phyloP scores from a whole-genome alignment of 192 early-diverging fungal species.

The Coemansia sp. region DNA sequence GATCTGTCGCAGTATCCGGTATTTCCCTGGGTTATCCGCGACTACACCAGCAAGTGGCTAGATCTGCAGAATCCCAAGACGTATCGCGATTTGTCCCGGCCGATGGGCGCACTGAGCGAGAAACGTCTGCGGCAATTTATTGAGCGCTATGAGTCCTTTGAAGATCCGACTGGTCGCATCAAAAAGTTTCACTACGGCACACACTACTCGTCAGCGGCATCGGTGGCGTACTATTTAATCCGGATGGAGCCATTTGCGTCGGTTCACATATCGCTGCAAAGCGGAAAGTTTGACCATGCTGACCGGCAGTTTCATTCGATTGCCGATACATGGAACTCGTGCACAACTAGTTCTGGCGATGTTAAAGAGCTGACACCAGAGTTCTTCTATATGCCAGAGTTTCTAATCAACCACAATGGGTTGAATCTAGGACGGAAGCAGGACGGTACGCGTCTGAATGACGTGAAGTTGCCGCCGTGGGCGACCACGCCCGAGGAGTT shows the following conservation, averaged over 20 bases:
- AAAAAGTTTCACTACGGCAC: constrained; percentile 91
- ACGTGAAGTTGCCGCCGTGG: constrained; percentile 86
- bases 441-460: constrained; percentile 56
- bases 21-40: constrained; percentile 89
- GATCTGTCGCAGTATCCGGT: constrained; percentile 97
- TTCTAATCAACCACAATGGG: constrained; percentile 72
- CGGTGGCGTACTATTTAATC: constrained; percentile 85
- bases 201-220: constrained; percentile 92
- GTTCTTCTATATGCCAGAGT: constrained; percentile 94
- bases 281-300: constrained; percentile 82
- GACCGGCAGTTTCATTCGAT: constrained; percentile 80
- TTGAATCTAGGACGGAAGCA: constrained; percentile 65
- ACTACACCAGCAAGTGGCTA: constrained; percentile 75
- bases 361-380: constrained; percentile 95
- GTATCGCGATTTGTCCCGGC: constrained; percentile 87
- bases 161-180: constrained; percentile 60
- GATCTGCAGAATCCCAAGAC: constrained; percentile 74
- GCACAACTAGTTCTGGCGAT: constrained; percentile 72
- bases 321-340: constrained; percentile 72
- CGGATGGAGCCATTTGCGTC: constrained; percentile 87
- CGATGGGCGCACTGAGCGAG: constrained; percentile 83
- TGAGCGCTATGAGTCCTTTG: constrained; percentile 62
- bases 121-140: constrained; percentile 43
- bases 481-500: constrained; percentile 79
- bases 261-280: constrained; percentile 52